A percentile compares a stretch with the other conserved stretches of the same genome.
Conservation (phyloP, 306 rosid genomes). For the Malus asiatica region DNA sequence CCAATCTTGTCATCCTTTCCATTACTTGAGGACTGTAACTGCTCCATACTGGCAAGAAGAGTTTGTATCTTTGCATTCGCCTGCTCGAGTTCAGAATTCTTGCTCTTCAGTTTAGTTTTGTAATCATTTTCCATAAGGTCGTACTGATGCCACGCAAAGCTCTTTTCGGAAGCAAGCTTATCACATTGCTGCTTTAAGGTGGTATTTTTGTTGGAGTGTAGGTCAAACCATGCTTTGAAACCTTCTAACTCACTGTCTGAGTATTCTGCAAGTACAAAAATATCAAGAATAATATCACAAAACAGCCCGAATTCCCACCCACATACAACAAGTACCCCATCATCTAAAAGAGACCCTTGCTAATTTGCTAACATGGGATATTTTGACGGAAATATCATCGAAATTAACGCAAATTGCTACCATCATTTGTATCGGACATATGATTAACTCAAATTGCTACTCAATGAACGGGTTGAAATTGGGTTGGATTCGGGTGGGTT, state of each 20-base stretch:
- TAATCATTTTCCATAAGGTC: constrained; percentile 53
- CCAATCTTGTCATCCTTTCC: constrained; percentile 54
- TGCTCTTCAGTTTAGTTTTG: constrained; percentile 38
- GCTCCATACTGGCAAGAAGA: constrained; percentile 57
- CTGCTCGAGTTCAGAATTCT: constrained; percentile 42
- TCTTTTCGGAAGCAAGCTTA: constrained; percentile 48
- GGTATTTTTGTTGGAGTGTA: constrained; percentile 8
- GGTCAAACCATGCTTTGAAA: constrained; percentile 46
- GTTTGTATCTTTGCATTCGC: constrained; percentile 38
- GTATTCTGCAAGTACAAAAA: constrained; percentile 33
- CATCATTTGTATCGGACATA: too few species aligned
- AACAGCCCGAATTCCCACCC: background rate
- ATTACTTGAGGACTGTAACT: constrained; percentile 42
- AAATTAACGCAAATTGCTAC: background rate
- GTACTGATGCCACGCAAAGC: constrained; percentile 76
- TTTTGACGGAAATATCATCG: background rate
- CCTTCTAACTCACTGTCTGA: constrained; percentile 52
- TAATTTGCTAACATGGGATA: background rate
- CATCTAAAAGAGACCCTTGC: background rate
- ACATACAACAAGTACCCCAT: background rate
- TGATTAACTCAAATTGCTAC: too few species aligned
- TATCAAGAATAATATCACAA: background rate
- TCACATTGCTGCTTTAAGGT: constrained; percentile 42
- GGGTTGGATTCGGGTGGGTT: too few species aligned
- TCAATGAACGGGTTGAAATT: too few species aligned